Evolutionary conservation across 2,329 filamentous ascomycete genomes (phyloP).

Genomic region (Colletotrichum spaethianum): DNA sequence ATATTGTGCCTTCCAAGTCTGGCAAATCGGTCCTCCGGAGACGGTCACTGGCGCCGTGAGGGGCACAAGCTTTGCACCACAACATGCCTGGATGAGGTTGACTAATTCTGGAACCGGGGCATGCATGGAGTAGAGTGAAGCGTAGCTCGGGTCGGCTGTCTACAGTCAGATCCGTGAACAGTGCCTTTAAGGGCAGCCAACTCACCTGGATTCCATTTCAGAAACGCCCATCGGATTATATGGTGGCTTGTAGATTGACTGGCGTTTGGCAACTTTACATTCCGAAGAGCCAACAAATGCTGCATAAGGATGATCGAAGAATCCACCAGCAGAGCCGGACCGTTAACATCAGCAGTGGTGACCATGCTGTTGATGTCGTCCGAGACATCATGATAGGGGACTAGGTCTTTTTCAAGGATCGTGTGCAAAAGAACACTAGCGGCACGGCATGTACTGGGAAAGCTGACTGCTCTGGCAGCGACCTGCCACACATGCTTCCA

Average conservation of each 20-base stretch:
- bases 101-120: constrained; percentile 76
- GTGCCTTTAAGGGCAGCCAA: constrained; percentile 13
- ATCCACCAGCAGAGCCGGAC: constrained; percentile 84
- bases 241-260: constrained; percentile 78
- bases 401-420: constrained; percentile 75
- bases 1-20: constrained; percentile 62
- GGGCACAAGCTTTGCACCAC: constrained; percentile 63
- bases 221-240: constrained; percentile 85
- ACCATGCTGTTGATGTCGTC: constrained; percentile 82
- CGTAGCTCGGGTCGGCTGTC: constrained; percentile 77
- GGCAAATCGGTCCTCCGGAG: constrained; percentile 64
- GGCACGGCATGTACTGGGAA: constrained; percentile 79
- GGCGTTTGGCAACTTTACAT: constrained; percentile 77
- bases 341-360: constrained; percentile 83
- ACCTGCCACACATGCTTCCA: constrained; percentile 87
- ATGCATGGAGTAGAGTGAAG: constrained; percentile 74
- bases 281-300: constrained; percentile 75
- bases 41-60: constrained; percentile 51
- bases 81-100: constrained; percentile 78
- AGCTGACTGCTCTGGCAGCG: constrained; percentile 78
- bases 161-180: constrained; percentile 14
- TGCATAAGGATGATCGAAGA: constrained; percentile 82
- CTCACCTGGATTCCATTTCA: constrained; percentile 86
- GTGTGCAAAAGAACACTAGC: constrained; percentile 81
- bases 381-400: constrained; percentile 77